Percentiles rank a stretch among this genome's conserved stretches.
phyloP scores from a whole-genome alignment of 352 stramenopile species.

The Saprolegnia diclina region DNA sequence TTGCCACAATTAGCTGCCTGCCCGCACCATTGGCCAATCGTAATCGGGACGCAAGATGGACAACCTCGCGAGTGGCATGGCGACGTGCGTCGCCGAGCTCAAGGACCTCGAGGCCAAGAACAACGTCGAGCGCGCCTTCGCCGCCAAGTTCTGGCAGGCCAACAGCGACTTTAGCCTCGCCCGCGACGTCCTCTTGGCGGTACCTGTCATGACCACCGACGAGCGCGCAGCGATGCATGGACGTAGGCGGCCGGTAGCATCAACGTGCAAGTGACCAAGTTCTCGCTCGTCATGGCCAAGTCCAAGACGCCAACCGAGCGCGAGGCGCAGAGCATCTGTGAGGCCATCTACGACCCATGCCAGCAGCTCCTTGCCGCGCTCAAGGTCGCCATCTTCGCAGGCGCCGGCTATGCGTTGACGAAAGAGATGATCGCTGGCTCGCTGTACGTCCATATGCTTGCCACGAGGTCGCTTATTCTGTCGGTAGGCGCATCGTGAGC shows the following conservation, averaged over 20 bases:
- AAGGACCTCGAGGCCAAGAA: slow-evolving; percentile 54
- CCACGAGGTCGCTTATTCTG: neutral
- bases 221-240: neutral
- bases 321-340: slow-evolving; percentile 69
- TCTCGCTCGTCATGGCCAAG: slow-evolving; percentile 76
- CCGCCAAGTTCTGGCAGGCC: slow-evolving; percentile 72
- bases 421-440: slow-evolving; percentile 62
- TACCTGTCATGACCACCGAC: slow-evolving; percentile 28
- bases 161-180: slow-evolving; percentile 70
- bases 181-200: slow-evolving; percentile 72
- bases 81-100: slow-evolving; percentile 49
- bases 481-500: slow-evolving; percentile 60
- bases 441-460: slow-evolving; percentile 34
- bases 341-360: slow-evolving; percentile 68
- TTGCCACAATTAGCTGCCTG: neutral
- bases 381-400: slow-evolving; percentile 74
- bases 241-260: slow-evolving; percentile 57
- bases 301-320: slow-evolving; percentile 54
- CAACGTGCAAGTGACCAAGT: slow-evolving; percentile 79
- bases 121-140: slow-evolving; percentile 49
- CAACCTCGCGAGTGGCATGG: slow-evolving; percentile 25
- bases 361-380: slow-evolving; percentile 69
- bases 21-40: neutral
- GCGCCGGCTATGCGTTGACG: slow-evolving; percentile 65
- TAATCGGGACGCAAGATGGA: slow-evolving; percentile 7